These are phyloP conservation scores for Suhomyces sp. DNA, from an alignment of 805 yeast genomes.

Conservation along the genomic window DNA sequence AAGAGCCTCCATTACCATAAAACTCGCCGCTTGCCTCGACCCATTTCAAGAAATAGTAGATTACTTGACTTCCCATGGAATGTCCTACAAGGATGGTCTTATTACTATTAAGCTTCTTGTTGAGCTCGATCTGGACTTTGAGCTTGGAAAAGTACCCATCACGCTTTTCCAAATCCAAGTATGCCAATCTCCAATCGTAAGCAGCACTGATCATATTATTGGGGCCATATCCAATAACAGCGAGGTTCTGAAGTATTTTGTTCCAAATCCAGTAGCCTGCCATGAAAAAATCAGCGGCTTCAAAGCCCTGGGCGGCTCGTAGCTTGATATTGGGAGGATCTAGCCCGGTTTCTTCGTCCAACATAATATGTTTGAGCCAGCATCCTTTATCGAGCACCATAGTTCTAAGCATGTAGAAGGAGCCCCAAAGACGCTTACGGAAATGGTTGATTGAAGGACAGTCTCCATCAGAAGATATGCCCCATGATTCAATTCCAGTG, in stretches of 20 bases:
- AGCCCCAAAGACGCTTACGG: conserved; percentile 93
- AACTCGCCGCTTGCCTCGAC: conserved; percentile 80
- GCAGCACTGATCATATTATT: conserved; percentile 87
- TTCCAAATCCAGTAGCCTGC: conserved; percentile 99
- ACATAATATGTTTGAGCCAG: conserved; percentile 88
- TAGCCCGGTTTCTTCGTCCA: conserved; percentile 87
- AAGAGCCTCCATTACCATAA: conserved; percentile 87
- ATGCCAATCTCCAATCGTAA: conserved; percentile 95
- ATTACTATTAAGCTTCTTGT: conserved; percentile 49
- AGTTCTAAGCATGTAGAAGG: conserved; percentile 88
- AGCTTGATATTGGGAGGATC: conserved; percentile 83
- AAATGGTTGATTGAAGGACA: conserved; percentile 86
- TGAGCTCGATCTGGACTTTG: conserved; percentile 68
- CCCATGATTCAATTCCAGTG: conserved; percentile 95
- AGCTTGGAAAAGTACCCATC: conserved; percentile 82
- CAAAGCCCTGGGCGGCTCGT: conserved; percentile 94
- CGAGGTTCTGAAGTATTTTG: conserved; percentile 88
- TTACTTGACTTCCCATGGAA: conserved; percentile 94
- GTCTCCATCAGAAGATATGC: conserved; percentile 59
- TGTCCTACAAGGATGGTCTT: conserved; percentile 83
- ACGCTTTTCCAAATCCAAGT: conserved; percentile 80
- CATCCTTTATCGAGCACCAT: conserved; percentile 91
- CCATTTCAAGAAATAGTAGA: conserved; percentile 91
- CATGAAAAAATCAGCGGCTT: conserved; percentile 93
- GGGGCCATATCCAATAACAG: conserved; percentile 92